A percentile compares a stretch with the other conserved stretches of the same genome.
phyloP scores from a whole-genome alignment of 2,329 filamentous ascomycete species.

The Beauveria caledonica region DNA sequence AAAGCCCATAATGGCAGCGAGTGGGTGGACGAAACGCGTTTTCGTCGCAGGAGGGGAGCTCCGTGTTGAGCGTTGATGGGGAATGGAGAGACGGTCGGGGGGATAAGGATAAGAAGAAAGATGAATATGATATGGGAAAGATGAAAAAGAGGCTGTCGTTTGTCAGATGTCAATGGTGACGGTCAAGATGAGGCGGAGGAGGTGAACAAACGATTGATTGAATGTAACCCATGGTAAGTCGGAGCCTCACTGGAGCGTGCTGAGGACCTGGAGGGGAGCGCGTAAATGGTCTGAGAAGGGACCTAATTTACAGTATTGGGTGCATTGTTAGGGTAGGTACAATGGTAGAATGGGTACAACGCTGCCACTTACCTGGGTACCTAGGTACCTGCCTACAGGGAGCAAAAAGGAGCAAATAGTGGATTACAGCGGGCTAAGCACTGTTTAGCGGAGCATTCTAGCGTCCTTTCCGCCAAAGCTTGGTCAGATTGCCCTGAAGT shows the following conservation, averaged over 20 bases:
- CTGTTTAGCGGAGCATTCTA: background rate
- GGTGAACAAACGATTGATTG: background rate
- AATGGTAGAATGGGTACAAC: background rate
- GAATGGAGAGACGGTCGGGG: background rate
- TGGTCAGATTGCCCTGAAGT: background rate
- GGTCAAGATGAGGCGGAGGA: background rate
- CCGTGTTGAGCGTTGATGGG: background rate
- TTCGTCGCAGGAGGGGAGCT: constrained; percentile 6
- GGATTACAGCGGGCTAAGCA: background rate
- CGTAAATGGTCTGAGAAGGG: background rate
- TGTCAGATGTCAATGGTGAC: background rate
- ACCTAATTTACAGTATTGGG: background rate
- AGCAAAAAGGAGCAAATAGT: background rate
- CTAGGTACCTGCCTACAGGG: too few relatives aligned
- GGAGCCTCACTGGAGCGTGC: background rate
- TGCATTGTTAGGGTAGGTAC: too few relatives aligned
- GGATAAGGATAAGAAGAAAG: background rate
- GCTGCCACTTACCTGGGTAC: background rate
- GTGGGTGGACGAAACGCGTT: constrained; percentile 6
- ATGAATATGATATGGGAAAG: background rate
- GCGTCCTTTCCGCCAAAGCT: background rate
- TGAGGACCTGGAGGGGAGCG: background rate
- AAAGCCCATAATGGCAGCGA: background rate
- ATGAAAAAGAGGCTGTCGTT: background rate
- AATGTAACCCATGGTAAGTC: background rate